Evolutionary conservation across 345 rosid species (phyloP).

Genomic region (Fremontodendron californicum): DNA sequence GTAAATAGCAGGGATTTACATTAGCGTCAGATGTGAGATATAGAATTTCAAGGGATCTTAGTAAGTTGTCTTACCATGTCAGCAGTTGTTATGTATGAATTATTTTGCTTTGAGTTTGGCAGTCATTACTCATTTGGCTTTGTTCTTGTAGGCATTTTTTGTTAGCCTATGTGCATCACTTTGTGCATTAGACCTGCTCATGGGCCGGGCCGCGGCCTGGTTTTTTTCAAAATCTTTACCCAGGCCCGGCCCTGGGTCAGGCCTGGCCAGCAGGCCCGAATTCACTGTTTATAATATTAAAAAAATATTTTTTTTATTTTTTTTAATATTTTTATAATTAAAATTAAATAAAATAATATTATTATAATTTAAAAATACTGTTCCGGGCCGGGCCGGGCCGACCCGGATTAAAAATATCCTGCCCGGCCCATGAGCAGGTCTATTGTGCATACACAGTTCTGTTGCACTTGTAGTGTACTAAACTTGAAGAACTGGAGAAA

Average conservation of each 20-base stretch:
- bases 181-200: neutral
- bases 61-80: neutral
- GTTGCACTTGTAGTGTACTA: neutral
- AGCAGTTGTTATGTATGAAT: neutral
- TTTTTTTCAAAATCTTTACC: no score
- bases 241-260: no score
- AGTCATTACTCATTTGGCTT: neutral
- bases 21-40: neutral
- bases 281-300: no score
- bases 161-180: neutral
- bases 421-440: no score
- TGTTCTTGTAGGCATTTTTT: neutral
- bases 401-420: no score
- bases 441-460: neutral
- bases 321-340: no score
- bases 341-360: no score
- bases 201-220: no score
- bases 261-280: no score
- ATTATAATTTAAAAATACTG: no score
- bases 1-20: neutral
- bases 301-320: no score
- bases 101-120: neutral
- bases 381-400: no score
- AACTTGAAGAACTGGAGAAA: neutral
- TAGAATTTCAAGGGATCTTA: neutral